A percentile compares a stretch with the other conserved stretches of the same genome.
Evolutionary conservation across 2,329 filamentous ascomycete species (phyloP).

Genomic region (Claviceps quebecensis): DNA sequence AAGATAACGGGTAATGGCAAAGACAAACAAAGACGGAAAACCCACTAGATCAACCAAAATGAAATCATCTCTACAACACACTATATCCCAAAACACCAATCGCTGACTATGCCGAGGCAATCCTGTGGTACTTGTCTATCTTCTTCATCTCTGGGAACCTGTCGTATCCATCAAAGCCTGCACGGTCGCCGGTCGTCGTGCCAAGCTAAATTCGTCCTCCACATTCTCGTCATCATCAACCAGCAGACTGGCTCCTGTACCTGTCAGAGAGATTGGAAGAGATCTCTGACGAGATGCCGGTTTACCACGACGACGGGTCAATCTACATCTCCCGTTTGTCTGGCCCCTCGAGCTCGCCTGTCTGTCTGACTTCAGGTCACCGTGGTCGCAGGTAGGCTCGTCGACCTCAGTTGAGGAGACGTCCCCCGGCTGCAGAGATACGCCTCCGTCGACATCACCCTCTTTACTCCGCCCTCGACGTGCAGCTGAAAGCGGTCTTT

Average conservation of each 20-base stretch:
- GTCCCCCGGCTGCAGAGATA: background rate
- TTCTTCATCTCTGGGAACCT: slow-evolving; percentile 5
- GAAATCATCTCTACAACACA: background rate
- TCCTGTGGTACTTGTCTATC: slow-evolving; percentile 1
- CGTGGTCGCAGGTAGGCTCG: background rate
- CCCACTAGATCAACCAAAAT: too few species aligned
- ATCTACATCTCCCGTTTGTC: background rate
- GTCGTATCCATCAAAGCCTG: slow-evolving; percentile 10
- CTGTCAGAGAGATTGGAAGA: slow-evolving; percentile 10
- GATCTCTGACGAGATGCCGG: background rate
- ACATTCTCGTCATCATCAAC: slow-evolving; percentile 7
- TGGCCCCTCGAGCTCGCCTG: background rate
- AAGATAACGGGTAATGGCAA: too few species aligned
- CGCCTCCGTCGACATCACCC: slow-evolving; percentile 4
- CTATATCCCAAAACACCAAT: background rate
- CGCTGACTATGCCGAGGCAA: background rate
- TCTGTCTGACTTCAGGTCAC: background rate
- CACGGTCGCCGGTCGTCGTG: slow-evolving; percentile 8
- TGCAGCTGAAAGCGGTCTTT: background rate
- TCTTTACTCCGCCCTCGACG: background rate
- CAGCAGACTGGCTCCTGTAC: slow-evolving; percentile 13
- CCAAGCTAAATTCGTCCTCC: slow-evolving; percentile 9
- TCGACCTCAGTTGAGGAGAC: background rate
- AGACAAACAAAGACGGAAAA: too few species aligned
- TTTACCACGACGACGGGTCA: background rate